Percentiles rank a stretch among this genome's conserved stretches.
These are phyloP conservation scores for Amanita rubescens DNA, from an alignment of 768 basidiomycete species.

Conservation along the genomic window DNA sequence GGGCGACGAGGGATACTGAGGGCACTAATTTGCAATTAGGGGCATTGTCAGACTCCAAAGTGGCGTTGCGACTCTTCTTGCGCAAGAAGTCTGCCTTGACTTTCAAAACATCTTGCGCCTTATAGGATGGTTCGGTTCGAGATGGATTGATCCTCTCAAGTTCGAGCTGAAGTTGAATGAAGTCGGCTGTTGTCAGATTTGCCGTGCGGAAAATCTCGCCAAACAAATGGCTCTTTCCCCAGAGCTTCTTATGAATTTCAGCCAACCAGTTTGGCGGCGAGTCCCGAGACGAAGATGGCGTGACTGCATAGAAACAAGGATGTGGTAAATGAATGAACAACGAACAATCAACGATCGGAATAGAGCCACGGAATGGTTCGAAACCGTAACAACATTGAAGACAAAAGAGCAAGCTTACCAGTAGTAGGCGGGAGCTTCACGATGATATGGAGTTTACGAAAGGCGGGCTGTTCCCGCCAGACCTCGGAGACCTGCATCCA, in stretches of 20 bases:
- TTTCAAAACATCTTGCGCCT: background rate
- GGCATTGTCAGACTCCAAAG: background rate
- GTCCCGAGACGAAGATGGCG: background rate
- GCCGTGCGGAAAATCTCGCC: conserved; percentile 4
- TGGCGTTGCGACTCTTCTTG: background rate
- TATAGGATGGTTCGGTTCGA: background rate
- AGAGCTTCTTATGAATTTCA: conserved; percentile 3
- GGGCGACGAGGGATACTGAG: background rate
- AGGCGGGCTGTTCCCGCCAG: too few relatives aligned
- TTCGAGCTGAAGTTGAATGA: background rate
- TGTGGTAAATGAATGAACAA: background rate
- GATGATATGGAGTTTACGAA: too few relatives aligned
- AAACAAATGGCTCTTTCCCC: conserved; percentile 1
- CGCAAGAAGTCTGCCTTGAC: background rate
- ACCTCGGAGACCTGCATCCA: background rate
- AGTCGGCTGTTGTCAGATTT: conserved; percentile 1
- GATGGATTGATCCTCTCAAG: background rate
- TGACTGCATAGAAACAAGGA: background rate
- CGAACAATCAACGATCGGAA: too few relatives aligned
- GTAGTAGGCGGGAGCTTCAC: too few relatives aligned
- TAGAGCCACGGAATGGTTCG: too few relatives aligned
- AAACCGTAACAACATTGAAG: too few relatives aligned
- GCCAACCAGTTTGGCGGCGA: background rate
- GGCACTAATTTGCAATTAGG: background rate
- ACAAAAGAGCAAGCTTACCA: too few relatives aligned